Base-by-base conservation (phyloP, 1,139 yeast genomes). In the Candida sp. region DNA sequence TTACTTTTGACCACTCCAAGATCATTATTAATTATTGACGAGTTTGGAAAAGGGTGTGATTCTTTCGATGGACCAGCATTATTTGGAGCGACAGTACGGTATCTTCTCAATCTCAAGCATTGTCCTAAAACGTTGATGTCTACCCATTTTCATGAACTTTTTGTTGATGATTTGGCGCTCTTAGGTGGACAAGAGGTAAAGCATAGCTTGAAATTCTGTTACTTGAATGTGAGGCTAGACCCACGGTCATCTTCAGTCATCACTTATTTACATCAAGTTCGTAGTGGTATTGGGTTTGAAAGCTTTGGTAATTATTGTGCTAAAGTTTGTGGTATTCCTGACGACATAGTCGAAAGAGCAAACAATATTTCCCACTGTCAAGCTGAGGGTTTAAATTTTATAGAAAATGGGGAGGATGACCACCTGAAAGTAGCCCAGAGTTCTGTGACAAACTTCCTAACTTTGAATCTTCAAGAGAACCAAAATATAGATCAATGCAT, bases 31-130 rank as follows among this genome's bases (percentile, higher is more conserved):
- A 50, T 77, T 5, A 61, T 77, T 21, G 81, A 77, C 55, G 82
- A 77, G 49, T 75, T 73, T 57, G 82, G 81, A 0, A 71, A 75
- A 42, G 82, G 81, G 0, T 76, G 79, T 1, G 77, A 72, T 52
- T 50, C 63, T 1, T 47, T 61, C 29, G 78, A 75, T 48, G 79
- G 80, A 0, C 75, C 76, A 0, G 64, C 77, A 0, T 45, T 75
- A 12, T 63, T 73, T 45, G 77, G 75, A 1, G 55, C 75, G 0
- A 52, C 68, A 9, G 49, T 75, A 9, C 58, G 58, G 22, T 46
- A 56, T 15, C 47, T 71, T 5, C 38, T 47, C 8, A 47, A 56
- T 1, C 36, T 43, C 3, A 36, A 41, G 0, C 35, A 29, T 0
- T 51, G 68, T 32, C 70, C 76, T 0, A 54, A 70, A 38, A 53